Base-by-base conservation (phyloP, 306 rosid genomes). In the Vicia faba region DNA sequence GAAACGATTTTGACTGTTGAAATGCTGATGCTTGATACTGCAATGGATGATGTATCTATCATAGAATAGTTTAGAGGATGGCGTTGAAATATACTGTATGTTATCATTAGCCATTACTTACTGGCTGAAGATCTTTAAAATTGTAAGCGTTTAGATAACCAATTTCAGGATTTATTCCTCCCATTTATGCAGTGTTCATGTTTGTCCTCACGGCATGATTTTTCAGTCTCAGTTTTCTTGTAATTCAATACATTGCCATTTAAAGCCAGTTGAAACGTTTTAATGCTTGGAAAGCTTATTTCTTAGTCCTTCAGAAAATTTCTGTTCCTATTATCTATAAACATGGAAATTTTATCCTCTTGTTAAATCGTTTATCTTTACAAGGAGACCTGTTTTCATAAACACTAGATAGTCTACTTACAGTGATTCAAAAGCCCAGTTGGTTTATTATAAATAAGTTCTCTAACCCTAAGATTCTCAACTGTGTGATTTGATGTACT, bases 401-500 rank as follows among this genome's bases (percentile, higher is more conserved):
- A 68, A 29, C 40, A 48, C 41, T 40, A 45, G 48, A 41, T 77
- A 70, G 60, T 63, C 51, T 69, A 64, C 38, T 36, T 45, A 31
- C 51, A 65, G 28, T 9, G 67, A 8, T 65, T 48, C 58, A 28
- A 59, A 62, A 9, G 35, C 39, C 28, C 40, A 38, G 38, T 11
- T 70, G 58, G 58, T 45, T 15, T 13, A 38, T 55, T 31, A 64
- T 38, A 38, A 13, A 38, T 54, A 11, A 39, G 23, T 35, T 71
- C 64, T 39, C 60, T 64, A 59, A 12, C 59, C 67, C 55, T 15
- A 49, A 14, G 38, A 68, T 61, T 26, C 11, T 20, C n/a, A n/a
- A 69, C 75, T 11, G 60, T 57, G 10, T 61, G 71, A 61, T 49
- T 63, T 58, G 68, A 70, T 53, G 45, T 78, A 61, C 73, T 69